These are phyloP conservation scores for Kernera saxatilis DNA, from an alignment of 345 rosid species.

Conservation along the genomic window DNA sequence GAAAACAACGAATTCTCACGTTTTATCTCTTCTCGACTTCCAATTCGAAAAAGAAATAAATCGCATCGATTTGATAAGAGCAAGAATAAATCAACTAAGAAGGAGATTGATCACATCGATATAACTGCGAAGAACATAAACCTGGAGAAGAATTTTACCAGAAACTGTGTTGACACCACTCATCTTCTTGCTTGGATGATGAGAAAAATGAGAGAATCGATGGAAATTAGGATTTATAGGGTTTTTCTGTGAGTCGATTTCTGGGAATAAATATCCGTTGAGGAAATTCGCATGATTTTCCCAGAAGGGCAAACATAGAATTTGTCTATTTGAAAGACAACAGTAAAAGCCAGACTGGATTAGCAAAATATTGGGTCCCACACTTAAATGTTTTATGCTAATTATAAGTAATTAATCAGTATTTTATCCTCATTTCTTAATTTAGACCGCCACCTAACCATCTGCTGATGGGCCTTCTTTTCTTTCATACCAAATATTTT, in stretches of 20 bases:
- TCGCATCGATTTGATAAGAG: too few species aligned
- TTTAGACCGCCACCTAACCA: not conserved
- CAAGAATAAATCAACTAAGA: too few species aligned
- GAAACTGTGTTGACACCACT: conserved; percentile 3
- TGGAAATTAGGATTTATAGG: not conserved
- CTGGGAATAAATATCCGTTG: not conserved
- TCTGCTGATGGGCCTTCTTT: not conserved
- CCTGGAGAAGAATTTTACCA: not conserved
- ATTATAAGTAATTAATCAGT: not conserved
- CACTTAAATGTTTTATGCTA: conserved; percentile 4
- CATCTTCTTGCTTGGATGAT: conserved; percentile 13
- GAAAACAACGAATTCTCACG: not conserved
- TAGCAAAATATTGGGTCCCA: conserved; percentile 10
- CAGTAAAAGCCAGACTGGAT: conserved; percentile 13
- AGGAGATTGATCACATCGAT: not conserved
- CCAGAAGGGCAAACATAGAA: conserved; percentile 7
- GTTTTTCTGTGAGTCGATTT: not conserved
- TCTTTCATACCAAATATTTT: not conserved
- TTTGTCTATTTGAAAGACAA: conserved; percentile 13
- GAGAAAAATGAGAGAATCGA: not conserved
- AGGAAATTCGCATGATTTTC: not conserved
- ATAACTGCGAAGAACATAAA: not conserved
- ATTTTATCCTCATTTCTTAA: not conserved
- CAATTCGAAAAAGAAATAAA: not conserved
- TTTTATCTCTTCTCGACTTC: not conserved